phyloP scores from a whole-genome alignment of 352 stramenopile genomes.

The Pythium utonaiense region DNA sequence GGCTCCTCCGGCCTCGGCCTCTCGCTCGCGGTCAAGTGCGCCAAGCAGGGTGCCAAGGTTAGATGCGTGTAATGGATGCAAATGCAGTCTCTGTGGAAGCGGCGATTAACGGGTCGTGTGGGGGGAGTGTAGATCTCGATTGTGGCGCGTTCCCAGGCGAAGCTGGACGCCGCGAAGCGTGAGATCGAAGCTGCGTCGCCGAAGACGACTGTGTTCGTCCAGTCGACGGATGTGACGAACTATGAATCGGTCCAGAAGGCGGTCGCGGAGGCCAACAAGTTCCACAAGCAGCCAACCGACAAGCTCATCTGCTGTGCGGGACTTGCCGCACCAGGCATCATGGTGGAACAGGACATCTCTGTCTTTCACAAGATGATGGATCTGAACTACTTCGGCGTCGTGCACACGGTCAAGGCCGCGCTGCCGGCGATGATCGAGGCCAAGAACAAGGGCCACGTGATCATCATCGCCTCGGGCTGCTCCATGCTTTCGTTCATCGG shows the following conservation, averaged over 20 bases:
- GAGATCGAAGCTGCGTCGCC: slow-evolving; percentile 45
- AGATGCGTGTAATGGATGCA: no score
- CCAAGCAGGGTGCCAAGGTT: slow-evolving; percentile 60
- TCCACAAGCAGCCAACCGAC: slow-evolving; percentile 63
- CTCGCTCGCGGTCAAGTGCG: slow-evolving; percentile 66
- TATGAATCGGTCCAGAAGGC: slow-evolving; percentile 54
- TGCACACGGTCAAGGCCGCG: slow-evolving; percentile 78
- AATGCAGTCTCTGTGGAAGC: no score
- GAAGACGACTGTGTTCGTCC: slow-evolving; percentile 45
- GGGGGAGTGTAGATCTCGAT: slow-evolving; percentile 46
- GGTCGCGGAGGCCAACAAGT: slow-evolving; percentile 60
- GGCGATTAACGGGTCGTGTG: no score
- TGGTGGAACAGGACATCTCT: slow-evolving; percentile 68
- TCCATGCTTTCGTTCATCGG: slow-evolving; percentile 79
- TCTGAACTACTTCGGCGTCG: slow-evolving; percentile 84
- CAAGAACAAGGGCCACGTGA: slow-evolving; percentile 54
- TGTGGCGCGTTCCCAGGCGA: slow-evolving; percentile 49
- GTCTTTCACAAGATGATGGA: slow-evolving; percentile 82
- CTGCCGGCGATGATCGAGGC: slow-evolving; percentile 70
- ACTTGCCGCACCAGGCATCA: slow-evolving; percentile 57
- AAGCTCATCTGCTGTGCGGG: slow-evolving; percentile 72
- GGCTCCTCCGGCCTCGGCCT: slow-evolving; percentile 70
- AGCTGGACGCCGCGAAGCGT: slow-evolving; percentile 58
- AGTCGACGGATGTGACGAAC: slow-evolving; percentile 72
- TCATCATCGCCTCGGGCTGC: slow-evolving; percentile 69